Percentiles rank a stretch among this genome's conserved stretches.
These are phyloP conservation scores for Verbascum thapsus DNA, from an alignment of 257 asterid genomes.

Conservation along the genomic window DNA sequence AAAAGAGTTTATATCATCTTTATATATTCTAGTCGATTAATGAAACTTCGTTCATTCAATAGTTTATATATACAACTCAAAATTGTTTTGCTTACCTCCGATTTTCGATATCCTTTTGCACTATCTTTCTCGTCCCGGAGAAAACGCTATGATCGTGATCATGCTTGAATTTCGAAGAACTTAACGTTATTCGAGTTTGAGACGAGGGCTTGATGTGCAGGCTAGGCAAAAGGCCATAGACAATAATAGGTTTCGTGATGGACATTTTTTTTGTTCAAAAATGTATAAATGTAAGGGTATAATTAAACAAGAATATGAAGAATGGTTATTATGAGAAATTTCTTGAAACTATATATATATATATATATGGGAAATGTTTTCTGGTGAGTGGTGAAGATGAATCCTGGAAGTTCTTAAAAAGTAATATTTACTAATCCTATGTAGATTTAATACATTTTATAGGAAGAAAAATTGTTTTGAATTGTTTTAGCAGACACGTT, in stretches of 20 bases:
- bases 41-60: neutral
- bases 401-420: neutral
- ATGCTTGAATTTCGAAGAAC: constrained; percentile 12
- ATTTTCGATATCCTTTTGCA: constrained; percentile 9
- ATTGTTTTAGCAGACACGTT: constrained; percentile 36
- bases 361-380: no score
- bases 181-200: constrained; percentile 12
- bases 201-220: constrained; percentile 19
- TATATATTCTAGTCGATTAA: neutral
- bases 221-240: constrained; percentile 19
- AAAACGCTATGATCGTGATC: constrained; percentile 15
- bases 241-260: constrained; percentile 19
- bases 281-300: neutral
- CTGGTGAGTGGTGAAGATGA: no score
- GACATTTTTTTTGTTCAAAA: constrained; percentile 27
- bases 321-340: neutral
- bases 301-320: no score
- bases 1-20: no score
- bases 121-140: neutral
- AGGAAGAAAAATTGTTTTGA: constrained; percentile 12
- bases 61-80: neutral
- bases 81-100: constrained; percentile 18
- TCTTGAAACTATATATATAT: neutral
- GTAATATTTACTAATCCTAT: neutral
- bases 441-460: constrained; percentile 24